These are phyloP conservation scores for Nepenthes mirabilis DNA, from an alignment of 148 eudicot genomes.

Conservation along the genomic window DNA sequence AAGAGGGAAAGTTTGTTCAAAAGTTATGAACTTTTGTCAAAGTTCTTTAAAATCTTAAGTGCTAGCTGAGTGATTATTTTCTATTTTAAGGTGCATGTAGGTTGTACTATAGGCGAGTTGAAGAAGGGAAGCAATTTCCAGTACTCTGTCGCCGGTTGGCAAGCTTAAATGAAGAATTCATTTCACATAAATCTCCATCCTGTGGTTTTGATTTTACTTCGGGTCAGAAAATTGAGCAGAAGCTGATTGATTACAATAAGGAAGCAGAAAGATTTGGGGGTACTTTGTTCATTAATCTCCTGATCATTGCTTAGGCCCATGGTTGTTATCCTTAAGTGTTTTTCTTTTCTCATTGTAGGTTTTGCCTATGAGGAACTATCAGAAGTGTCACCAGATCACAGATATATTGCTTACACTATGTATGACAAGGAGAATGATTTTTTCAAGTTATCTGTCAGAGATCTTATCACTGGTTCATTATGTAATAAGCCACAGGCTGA, in stretches of 20 bases:
- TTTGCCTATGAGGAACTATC: slow-evolving; percentile 86
- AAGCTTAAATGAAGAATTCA: slow-evolving; percentile 68
- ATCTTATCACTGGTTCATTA: slow-evolving; percentile 54
- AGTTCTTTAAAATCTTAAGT: neutral
- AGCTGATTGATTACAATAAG: slow-evolving; percentile 72
- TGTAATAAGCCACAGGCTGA: slow-evolving; percentile 87
- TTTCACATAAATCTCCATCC: slow-evolving; percentile 74
- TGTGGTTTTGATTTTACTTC: slow-evolving; percentile 87
- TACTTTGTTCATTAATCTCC: slow-evolving; percentile 5
- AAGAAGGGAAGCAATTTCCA: slow-evolving; percentile 88
- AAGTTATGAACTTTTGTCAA: neutral
- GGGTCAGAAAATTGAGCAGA: slow-evolving; percentile 80
- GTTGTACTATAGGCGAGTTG: slow-evolving; percentile 82
- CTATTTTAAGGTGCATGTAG: slow-evolving; percentile 39
- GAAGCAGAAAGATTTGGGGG: slow-evolving; percentile 97
- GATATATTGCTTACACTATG: slow-evolving; percentile 84
- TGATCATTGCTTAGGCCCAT: neutral
- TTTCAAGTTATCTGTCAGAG: slow-evolving; percentile 74
- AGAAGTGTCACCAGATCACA: slow-evolving; percentile 92
- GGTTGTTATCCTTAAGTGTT: neutral
- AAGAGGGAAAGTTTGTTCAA: neutral
- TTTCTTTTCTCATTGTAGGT: slow-evolving; percentile 34
- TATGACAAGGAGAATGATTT: slow-evolving; percentile 88
- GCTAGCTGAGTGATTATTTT: neutral
- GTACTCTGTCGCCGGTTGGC: slow-evolving; percentile 79